phyloP scores from a whole-genome alignment of 768 basidiomycete genomes.

The Tricholoma bakamatsutake region DNA sequence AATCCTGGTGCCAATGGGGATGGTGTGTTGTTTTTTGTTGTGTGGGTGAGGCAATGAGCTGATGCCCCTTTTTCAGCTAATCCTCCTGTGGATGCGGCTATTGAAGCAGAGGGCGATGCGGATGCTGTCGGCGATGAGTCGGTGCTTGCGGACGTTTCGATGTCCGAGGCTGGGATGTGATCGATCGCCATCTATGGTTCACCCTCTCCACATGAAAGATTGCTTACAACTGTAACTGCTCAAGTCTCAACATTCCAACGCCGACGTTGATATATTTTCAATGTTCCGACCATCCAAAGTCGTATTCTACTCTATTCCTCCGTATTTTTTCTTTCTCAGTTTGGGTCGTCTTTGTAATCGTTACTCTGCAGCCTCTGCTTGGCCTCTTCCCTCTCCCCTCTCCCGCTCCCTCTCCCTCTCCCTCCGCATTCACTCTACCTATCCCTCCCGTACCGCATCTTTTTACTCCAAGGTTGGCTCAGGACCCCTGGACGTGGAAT shows the following conservation, averaged over 20 bases:
- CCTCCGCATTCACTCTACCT: no score
- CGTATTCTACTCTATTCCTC: not conserved
- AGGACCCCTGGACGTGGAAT: no score
- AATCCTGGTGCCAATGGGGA: not conserved
- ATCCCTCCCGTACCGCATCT: no score
- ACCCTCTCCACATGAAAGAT: not conserved
- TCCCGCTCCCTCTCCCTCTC: not conserved
- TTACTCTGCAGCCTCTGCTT: not conserved
- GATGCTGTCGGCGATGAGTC: constrained; percentile 24
- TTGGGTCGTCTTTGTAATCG: not conserved
- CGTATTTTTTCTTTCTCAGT: not conserved
- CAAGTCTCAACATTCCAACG: no score
- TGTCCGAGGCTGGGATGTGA: constrained; percentile 30
- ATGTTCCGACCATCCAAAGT: not conserved
- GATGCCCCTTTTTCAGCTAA: not conserved
- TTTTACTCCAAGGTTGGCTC: no score
- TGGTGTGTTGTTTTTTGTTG: no score
- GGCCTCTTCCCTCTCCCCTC: not conserved
- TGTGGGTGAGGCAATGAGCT: no score
- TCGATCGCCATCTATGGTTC: no score
- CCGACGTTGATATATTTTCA: not conserved
- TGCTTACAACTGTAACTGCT: not conserved
- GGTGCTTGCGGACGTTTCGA: constrained; percentile 30
- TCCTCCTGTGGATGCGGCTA: not conserved
- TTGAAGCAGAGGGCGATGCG: constrained; percentile 21